phyloP scores from a whole-genome alignment of 2,329 filamentous ascomycete genomes.

The Parastagonospora avenae region DNA sequence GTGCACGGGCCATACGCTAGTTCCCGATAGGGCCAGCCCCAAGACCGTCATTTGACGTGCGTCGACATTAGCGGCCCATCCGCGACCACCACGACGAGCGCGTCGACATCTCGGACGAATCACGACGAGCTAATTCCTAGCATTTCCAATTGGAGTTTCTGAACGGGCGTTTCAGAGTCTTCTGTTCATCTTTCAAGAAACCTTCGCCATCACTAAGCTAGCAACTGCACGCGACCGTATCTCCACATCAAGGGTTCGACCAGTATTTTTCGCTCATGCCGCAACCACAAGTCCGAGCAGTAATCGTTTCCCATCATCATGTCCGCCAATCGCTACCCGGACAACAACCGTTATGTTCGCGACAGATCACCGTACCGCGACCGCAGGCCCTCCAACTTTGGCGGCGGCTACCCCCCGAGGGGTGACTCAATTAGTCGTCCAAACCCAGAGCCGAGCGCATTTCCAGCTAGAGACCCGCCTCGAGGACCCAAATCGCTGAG shows the following conservation, averaged over 20 bases:
- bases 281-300: conserved; percentile 8
- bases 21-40: conserved; percentile 13
- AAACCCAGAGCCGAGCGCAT: conserved; percentile 33
- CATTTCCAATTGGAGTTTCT: neutral
- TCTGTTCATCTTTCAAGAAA: too few relatives aligned
- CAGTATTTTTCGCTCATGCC: conserved; percentile 17
- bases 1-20: conserved; percentile 12
- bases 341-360: conserved; percentile 47
- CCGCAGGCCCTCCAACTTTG: conserved; percentile 67
- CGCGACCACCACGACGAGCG: neutral
- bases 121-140: neutral
- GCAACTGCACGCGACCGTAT: too few relatives aligned
- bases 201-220: neutral
- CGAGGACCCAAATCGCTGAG: conserved; percentile 80
- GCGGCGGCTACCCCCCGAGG: conserved; percentile 59
- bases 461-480: conserved; percentile 66
- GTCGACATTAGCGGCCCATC: neutral
- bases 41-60: conserved; percentile 11
- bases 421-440: conserved; percentile 38
- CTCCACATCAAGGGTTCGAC: neutral
- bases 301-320: conserved; percentile 22
- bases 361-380: conserved; percentile 65
- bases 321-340: conserved; percentile 44
- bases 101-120: neutral
- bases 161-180: too few relatives aligned